A percentile compares a stretch with the other conserved stretches of the same genome.
phyloP scores from a whole-genome alignment of 2,329 filamentous ascomycete genomes.

The Dactylonectria estremocensis region DNA sequence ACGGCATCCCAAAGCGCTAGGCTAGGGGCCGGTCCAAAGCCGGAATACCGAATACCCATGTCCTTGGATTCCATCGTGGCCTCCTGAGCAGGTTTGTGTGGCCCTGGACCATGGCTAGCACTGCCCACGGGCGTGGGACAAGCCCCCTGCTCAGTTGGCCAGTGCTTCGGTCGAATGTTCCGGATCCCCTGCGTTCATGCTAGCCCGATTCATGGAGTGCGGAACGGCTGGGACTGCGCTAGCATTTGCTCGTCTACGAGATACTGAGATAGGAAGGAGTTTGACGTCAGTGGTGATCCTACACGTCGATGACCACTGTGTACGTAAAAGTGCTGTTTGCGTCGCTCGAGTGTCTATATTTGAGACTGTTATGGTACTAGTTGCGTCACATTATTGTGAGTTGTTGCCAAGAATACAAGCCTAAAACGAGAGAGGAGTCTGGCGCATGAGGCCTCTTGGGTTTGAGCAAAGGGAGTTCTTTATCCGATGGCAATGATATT shows the following conservation, averaged over 20 bases:
- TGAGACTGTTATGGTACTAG: no score
- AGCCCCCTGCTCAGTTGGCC: background rate
- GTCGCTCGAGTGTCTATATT: no score
- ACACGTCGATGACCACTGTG: no score
- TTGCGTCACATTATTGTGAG: no score
- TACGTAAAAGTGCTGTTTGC: no score
- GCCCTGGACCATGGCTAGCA: background rate
- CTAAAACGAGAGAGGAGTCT: background rate
- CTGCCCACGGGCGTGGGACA: background rate
- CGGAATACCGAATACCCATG: no score
- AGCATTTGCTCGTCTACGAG: background rate
- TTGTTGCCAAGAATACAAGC: no score
- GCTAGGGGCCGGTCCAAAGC: no score
- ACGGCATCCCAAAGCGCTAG: no score
- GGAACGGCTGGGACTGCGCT: background rate
- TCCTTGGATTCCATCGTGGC: background rate
- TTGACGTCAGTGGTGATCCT: no score
- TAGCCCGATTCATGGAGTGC: background rate
- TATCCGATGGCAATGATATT: background rate
- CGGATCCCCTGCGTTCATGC: background rate
- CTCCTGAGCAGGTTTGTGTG: background rate
- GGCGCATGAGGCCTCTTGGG: background rate
- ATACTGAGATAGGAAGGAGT: background rate
- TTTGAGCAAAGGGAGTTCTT: background rate
- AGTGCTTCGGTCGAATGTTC: slow-evolving; percentile 1